A percentile compares a stretch with the other conserved stretches of the same genome.
Evolutionary conservation across 2,329 filamentous ascomycete genomes (phyloP).

Genomic region (Karstenula rhodostoma): DNA sequence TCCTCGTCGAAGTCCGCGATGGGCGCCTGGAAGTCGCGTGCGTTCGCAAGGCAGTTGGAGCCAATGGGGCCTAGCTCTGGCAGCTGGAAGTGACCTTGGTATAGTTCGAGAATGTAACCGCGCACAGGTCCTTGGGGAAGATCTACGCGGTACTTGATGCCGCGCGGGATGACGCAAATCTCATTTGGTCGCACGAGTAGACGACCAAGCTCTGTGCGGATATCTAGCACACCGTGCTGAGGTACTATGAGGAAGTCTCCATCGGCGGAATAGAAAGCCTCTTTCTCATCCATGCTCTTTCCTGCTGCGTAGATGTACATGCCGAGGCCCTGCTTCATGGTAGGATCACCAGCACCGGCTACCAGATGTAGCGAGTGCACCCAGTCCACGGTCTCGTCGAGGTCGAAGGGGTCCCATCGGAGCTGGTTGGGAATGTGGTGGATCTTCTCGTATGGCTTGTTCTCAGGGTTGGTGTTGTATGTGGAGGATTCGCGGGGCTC

Average conservation of each 20-base stretch:
- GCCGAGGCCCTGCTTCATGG: slow-evolving; percentile 78
- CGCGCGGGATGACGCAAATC: slow-evolving; percentile 70
- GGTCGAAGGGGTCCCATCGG: slow-evolving; percentile 80
- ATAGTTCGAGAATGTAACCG: slow-evolving; percentile 74
- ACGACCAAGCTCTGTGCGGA: slow-evolving; percentile 73
- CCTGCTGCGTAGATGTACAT: slow-evolving; percentile 84
- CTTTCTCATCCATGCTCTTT: slow-evolving; percentile 75
- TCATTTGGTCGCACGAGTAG: slow-evolving; percentile 73
- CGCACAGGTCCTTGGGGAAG: slow-evolving; percentile 67
- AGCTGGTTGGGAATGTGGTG: slow-evolving; percentile 83
- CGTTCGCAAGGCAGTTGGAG: slow-evolving; percentile 71
- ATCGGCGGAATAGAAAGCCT: slow-evolving; percentile 84
- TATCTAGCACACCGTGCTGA: slow-evolving; percentile 70
- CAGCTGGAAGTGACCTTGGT: slow-evolving; percentile 69
- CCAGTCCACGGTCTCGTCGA: slow-evolving; percentile 74
- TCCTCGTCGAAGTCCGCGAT: slow-evolving; percentile 65
- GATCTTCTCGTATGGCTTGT: slow-evolving; percentile 63
- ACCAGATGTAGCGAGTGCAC: slow-evolving; percentile 74
- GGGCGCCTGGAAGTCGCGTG: slow-evolving; percentile 70
- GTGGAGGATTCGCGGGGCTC: slow-evolving; percentile 57
- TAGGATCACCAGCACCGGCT: slow-evolving; percentile 80
- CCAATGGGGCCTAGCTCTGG: slow-evolving; percentile 73
- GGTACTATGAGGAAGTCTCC: slow-evolving; percentile 73
- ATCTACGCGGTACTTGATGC: slow-evolving; percentile 69
- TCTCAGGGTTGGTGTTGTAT: slow-evolving; percentile 60